Percentiles rank a stretch among this genome's conserved stretches.
These are phyloP conservation scores for Serendipita sp. DNA, from an alignment of 768 basidiomycete genomes.

Conservation along the genomic window DNA sequence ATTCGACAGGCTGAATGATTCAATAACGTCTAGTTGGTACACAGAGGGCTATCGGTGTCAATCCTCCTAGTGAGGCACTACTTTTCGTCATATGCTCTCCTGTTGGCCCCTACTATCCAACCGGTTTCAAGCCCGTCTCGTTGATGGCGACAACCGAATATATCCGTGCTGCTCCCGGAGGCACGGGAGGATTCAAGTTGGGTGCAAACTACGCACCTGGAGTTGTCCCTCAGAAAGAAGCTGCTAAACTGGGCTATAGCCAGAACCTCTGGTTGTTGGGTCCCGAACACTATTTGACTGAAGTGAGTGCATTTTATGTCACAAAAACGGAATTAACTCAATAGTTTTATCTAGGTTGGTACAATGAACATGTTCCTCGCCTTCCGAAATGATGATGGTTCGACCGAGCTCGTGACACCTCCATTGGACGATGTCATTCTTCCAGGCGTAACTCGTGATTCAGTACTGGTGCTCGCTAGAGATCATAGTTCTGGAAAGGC, in stretches of 20 bases:
- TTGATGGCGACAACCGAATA: constrained; percentile 47
- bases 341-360: constrained; percentile 34
- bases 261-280: constrained; percentile 89
- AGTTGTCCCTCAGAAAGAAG: constrained; percentile 67
- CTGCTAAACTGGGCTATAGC: constrained; percentile 58
- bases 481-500: constrained; percentile 36
- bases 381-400: constrained; percentile 51
- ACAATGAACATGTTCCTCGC: constrained; percentile 89
- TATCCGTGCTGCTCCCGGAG: constrained; percentile 33
- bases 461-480: constrained; percentile 29
- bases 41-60: constrained; percentile 34
- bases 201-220: constrained; percentile 83
- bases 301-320: constrained; percentile 17
- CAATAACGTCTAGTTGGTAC: constrained; percentile 45
- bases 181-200: constrained; percentile 75
- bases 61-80: constrained; percentile 39
- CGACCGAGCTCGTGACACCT: constrained; percentile 24
- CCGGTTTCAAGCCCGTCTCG: constrained; percentile 84
- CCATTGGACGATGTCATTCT: constrained; percentile 28
- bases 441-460: constrained; percentile 28
- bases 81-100: constrained; percentile 48
- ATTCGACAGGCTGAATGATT: constrained; percentile 2
- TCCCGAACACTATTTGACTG: constrained; percentile 33
- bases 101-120: constrained; percentile 65
- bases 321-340: neutral